These are phyloP conservation scores for Colletotrichum endophyticum DNA, from an alignment of 2,329 filamentous ascomycete genomes.

Conservation along the genomic window DNA sequence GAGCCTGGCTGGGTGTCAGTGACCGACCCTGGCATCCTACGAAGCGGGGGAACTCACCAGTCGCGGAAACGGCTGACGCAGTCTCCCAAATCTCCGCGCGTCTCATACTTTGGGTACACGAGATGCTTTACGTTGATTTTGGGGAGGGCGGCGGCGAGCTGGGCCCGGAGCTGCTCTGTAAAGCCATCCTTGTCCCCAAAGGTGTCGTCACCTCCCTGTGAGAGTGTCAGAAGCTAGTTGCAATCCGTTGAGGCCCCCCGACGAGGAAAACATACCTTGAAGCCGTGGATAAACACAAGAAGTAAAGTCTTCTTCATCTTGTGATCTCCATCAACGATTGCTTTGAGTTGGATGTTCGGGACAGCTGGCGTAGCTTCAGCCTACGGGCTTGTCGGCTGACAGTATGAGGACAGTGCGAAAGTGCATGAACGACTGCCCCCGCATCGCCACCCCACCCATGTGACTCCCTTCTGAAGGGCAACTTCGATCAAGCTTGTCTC, in stretches of 20 bases:
- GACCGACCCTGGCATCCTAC: background rate
- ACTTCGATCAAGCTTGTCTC: background rate
- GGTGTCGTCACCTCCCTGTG: constrained; percentile 76
- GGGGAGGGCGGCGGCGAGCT: constrained; percentile 70
- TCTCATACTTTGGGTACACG: constrained; percentile 84
- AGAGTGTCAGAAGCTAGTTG: background rate
- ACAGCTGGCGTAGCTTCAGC: background rate
- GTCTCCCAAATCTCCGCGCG: constrained; percentile 75
- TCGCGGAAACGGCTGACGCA: constrained; percentile 77
- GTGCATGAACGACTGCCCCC: background rate
- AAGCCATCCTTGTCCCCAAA: constrained; percentile 72
- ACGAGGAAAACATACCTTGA: constrained; percentile 63
- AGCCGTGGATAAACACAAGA: constrained; percentile 86
- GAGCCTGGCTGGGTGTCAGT: constrained; percentile 59
- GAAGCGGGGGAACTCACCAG: constrained; percentile 56
- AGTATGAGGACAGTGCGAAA: background rate
- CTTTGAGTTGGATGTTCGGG: background rate
- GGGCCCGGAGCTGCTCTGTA: constrained; percentile 71
- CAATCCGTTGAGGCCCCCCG: background rate
- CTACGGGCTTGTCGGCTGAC: background rate
- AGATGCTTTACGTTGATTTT: constrained; percentile 70
- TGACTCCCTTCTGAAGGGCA: background rate
- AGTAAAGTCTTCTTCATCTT: constrained; percentile 80
- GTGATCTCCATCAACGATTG: constrained; percentile 31
- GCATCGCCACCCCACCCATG: constrained; percentile 16